Conservation (phyloP, 768 basidiomycete species). For the Lactarius pseudohatsudake region DNA sequence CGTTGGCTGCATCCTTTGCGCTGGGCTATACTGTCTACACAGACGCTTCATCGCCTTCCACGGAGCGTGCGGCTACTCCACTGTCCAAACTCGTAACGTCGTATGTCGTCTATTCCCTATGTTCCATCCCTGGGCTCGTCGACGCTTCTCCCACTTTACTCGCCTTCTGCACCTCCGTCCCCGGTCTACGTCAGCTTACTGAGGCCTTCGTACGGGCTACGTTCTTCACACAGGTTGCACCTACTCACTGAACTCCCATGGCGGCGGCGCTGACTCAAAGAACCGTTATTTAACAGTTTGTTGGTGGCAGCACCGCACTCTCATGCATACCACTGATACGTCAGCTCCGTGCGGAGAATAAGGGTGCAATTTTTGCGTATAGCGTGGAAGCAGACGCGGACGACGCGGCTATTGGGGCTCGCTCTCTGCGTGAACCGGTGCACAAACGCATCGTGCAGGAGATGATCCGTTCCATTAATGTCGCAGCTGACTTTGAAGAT, state of each 20-base stretch:
- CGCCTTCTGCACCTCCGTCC: constrained; percentile 55
- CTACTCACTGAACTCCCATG: background rate
- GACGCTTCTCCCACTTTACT: constrained; percentile 73
- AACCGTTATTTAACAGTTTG: constrained; percentile 54
- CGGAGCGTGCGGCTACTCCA: constrained; percentile 25
- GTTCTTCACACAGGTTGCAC: constrained; percentile 78
- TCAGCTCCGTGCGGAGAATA: constrained; percentile 61
- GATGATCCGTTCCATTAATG: constrained; percentile 72
- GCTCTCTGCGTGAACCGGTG: constrained; percentile 35
- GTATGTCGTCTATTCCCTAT: constrained; percentile 80
- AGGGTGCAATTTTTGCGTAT: constrained; percentile 78
- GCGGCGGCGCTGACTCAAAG: background rate
- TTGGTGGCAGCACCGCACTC: constrained; percentile 80
- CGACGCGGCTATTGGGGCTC: constrained; percentile 42
- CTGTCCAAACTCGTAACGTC: constrained; percentile 54
- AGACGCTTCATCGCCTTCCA: constrained; percentile 27
- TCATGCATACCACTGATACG: constrained; percentile 65
- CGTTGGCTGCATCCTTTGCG: constrained; percentile 24
- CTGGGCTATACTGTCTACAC: constrained; percentile 29
- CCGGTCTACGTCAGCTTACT: constrained; percentile 57
- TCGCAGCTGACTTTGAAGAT: constrained; percentile 81
- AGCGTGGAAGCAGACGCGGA: constrained; percentile 79
- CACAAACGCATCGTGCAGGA: constrained; percentile 72
- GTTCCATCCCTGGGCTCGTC: constrained; percentile 73
- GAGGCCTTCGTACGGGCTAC: constrained; percentile 72